A percentile compares a stretch with the other conserved stretches of the same genome.
Evolutionary conservation across 192 early-diverging fungal species (phyloP).

Genomic region (Backusella macrospora): DNA sequence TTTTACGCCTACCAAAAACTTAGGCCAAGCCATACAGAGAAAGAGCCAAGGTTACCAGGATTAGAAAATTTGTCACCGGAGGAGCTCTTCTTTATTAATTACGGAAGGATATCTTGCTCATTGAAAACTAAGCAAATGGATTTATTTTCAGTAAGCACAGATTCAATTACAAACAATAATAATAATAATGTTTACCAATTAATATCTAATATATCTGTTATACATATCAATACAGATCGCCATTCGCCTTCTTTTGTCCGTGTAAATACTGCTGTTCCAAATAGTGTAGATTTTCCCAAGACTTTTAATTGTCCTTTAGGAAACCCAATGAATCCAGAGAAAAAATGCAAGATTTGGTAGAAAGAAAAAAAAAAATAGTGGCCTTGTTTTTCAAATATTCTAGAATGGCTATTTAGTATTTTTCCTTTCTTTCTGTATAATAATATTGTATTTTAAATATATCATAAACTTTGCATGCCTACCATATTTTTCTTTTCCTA

Average conservation of each 20-base stretch:
- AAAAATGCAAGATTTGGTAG: constrained; percentile 51
- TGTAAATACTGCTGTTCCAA: constrained; percentile 68
- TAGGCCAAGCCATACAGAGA: background rate
- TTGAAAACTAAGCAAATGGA: constrained; percentile 39
- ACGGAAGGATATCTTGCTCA: constrained; percentile 67
- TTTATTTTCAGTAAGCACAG: background rate
- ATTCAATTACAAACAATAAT: too few relatives aligned
- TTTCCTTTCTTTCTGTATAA: too few relatives aligned
- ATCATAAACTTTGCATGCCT: too few relatives aligned
- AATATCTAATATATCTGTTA: too few relatives aligned
- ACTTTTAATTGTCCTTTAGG: constrained; percentile 65
- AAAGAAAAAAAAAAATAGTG: background rate
- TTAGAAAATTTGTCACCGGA: constrained; percentile 53
- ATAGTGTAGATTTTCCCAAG: constrained; percentile 65
- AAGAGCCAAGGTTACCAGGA: constrained; percentile 43
- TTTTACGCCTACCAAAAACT: constrained; percentile 24
- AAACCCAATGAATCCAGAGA: constrained; percentile 66
- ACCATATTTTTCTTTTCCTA: too few relatives aligned
- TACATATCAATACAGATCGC: constrained; percentile 56
- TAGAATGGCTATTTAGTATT: too few relatives aligned
- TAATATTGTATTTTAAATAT: too few relatives aligned
- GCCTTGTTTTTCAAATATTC: too few relatives aligned
- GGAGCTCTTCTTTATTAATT: constrained; percentile 70
- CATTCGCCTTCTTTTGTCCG: constrained; percentile 64
- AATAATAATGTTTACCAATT: too few relatives aligned